phyloP scores from a whole-genome alignment of 805 yeast species.

The Jamesozyma spencerorum region DNA sequence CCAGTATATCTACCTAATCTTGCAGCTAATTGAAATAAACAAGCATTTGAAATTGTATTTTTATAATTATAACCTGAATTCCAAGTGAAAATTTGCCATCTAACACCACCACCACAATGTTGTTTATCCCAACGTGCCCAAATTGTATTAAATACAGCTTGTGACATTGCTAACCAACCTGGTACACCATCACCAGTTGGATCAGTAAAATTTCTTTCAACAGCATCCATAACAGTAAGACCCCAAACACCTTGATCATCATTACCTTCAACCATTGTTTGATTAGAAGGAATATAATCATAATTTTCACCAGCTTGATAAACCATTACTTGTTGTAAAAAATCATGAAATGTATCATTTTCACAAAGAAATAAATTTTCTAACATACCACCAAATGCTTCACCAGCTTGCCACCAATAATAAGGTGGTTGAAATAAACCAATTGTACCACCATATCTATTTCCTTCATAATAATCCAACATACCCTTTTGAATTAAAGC shows the following conservation, averaged over 20 bases:
- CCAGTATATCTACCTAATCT: constrained; percentile 52
- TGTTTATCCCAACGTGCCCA: constrained; percentile 48
- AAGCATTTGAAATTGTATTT: constrained; percentile 57
- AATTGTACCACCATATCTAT: constrained; percentile 51
- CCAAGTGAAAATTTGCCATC: constrained; percentile 62
- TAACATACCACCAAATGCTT: constrained; percentile 56
- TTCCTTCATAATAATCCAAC: constrained; percentile 59
- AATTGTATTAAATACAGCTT: constrained; percentile 51
- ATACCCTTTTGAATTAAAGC: constrained; percentile 51
- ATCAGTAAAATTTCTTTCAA: constrained; percentile 46
- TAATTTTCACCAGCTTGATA: constrained; percentile 36
- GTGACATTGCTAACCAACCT: constrained; percentile 48
- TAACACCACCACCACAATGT: constrained; percentile 52
- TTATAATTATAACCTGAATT: constrained; percentile 55
- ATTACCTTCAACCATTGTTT: constrained; percentile 60
- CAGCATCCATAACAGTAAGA: constrained; percentile 51
- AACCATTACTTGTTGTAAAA: constrained; percentile 45
- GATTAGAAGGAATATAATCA: constrained; percentile 54
- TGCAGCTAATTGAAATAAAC: constrained; percentile 53
- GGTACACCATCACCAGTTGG: constrained; percentile 33
- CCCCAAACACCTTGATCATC: constrained; percentile 73
- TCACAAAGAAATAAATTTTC: constrained; percentile 67
- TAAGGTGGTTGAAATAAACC: constrained; percentile 66
- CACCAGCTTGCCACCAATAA: constrained; percentile 90
- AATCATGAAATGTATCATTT: constrained; percentile 51